Conservation (phyloP, 1,284 basidiomycete species). For the Rugiboletus extremiorientalis region DNA sequence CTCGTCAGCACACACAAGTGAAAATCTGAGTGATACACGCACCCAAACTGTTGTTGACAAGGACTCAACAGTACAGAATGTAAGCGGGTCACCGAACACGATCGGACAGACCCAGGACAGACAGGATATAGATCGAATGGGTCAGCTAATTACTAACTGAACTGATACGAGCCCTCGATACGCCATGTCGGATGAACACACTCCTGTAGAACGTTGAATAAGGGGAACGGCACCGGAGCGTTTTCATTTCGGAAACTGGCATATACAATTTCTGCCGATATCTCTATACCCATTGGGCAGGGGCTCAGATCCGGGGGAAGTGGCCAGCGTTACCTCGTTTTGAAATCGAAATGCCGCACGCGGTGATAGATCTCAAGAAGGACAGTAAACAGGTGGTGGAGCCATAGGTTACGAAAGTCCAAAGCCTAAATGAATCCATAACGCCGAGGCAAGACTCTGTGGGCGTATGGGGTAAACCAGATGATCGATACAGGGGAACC, state of each 20-base stretch:
- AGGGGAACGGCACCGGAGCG: conserved; percentile 7
- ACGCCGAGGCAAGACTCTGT: not conserved
- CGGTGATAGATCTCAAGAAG: not conserved
- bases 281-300: conserved; percentile 2
- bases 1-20: not conserved
- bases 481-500: not conserved
- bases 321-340: not conserved
- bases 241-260: conserved; percentile 21
- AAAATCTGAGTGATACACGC: not conserved
- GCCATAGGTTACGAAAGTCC: not conserved
- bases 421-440: conserved; percentile 1
- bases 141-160: not conserved
- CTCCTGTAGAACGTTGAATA: not conserved
- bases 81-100: not conserved
- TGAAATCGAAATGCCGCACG: conserved; percentile 2
- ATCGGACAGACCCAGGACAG: not conserved
- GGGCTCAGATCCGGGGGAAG: conserved; percentile 2
- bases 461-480: not conserved
- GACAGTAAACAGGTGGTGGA: not conserved
- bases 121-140: not conserved
- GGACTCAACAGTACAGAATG: not conserved
- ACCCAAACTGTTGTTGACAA: not conserved
- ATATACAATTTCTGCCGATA: conserved; percentile 1
- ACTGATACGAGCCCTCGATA: not conserved
- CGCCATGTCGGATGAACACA: not conserved